Conservation (phyloP, 495 filamentous ascomycete species). For the Aspergillus bertholletiae region DNA sequence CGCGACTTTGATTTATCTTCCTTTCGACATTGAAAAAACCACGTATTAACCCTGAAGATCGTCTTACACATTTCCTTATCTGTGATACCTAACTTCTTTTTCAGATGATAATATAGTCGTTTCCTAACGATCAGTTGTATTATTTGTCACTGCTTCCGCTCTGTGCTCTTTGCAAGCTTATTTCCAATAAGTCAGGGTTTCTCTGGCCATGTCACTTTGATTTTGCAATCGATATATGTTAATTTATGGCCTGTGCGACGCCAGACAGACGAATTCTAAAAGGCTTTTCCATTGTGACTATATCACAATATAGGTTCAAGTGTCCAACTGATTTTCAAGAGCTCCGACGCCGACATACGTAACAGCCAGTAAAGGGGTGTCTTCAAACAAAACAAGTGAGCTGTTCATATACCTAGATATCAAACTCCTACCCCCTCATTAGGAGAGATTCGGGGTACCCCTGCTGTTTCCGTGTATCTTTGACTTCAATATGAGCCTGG, state of each 20-base stretch:
- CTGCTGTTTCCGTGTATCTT: not conserved
- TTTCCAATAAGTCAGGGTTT: not conserved
- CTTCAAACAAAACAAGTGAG: not conserved
- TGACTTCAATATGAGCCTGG: conserved; percentile 34
- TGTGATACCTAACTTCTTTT: not conserved
- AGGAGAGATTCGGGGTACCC: not conserved
- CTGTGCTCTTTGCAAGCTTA: not conserved
- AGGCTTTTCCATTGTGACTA: not conserved
- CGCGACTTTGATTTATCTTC: not conserved
- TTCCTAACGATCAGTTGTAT: not conserved
- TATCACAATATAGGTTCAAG: not conserved
- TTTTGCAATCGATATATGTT: not conserved
- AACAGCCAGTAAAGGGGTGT: not conserved
- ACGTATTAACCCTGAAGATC: not conserved
- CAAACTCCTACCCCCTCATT: not conserved
- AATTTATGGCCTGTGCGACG: not conserved
- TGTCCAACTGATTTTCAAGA: not conserved
- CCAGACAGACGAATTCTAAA: not conserved
- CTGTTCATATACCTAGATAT: not conserved
- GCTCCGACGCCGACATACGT: not conserved
- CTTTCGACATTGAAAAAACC: not conserved
- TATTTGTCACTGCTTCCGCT: not conserved
- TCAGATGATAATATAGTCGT: not conserved
- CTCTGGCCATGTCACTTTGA: not conserved
- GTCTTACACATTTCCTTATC: not conserved